Conservation (phyloP, 2,329 filamentous ascomycete species). For the Diaporthe batatas region DNA sequence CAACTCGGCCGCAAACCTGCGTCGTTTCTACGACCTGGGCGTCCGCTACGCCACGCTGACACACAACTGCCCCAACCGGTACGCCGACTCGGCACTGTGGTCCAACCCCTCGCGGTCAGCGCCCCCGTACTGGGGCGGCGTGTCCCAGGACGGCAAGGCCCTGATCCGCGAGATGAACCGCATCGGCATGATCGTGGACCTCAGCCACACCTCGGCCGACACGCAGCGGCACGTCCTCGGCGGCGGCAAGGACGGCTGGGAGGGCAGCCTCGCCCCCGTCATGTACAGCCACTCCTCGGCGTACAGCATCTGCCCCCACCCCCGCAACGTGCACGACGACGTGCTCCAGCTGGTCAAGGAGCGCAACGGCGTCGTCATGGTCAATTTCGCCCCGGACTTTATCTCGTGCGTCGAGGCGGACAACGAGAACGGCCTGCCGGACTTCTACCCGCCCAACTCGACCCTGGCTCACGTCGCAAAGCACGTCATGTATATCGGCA, state of each 20-base stretch:
- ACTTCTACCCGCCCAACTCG: conserved; percentile 74
- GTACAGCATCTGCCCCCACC: conserved; percentile 85
- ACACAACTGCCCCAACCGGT: conserved; percentile 93
- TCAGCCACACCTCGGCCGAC: conserved; percentile 81
- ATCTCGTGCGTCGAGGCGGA: conserved; percentile 78
- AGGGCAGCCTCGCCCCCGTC: conserved; percentile 81
- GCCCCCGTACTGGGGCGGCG: conserved; percentile 75
- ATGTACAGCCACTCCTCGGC: conserved; percentile 93
- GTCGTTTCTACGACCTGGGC: conserved; percentile 81
- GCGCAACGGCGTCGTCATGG: conserved; percentile 84
- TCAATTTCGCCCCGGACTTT: conserved; percentile 89
- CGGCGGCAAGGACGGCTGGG: conserved; percentile 69
- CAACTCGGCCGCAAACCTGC: conserved; percentile 82
- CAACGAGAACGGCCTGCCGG: conserved; percentile 74
- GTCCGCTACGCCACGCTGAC: conserved; percentile 91
- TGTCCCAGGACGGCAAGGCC: conserved; percentile 76
- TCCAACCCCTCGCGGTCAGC: conserved; percentile 58
- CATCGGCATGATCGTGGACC: conserved; percentile 92
- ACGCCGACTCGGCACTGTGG: conserved; percentile 84
- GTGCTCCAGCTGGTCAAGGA: conserved; percentile 82
- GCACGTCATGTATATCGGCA: conserved; percentile 86
- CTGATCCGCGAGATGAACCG: conserved; percentile 93
- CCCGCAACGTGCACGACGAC: conserved; percentile 89
- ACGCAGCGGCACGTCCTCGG: conserved; percentile 89
- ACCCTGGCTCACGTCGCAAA: conserved; percentile 83